phyloP scores from a whole-genome alignment of 148 eudicot species.

The Chenopodium berlandieri region DNA sequence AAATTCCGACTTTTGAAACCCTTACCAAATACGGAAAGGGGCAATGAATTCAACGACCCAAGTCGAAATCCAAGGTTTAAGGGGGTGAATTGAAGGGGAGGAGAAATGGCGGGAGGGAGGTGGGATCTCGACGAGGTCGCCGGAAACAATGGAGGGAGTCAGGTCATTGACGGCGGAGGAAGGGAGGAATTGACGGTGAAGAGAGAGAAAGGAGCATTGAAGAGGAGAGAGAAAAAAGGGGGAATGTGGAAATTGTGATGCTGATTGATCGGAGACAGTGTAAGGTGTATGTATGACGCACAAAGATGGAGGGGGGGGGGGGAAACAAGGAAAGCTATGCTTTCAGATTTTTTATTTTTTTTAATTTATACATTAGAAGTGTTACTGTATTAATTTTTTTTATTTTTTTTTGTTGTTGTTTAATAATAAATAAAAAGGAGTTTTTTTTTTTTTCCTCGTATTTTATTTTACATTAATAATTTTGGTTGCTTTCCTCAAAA shows the following conservation, averaged over 20 bases:
- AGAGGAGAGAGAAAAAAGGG: slow-evolving; percentile 13
- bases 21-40: not conserved
- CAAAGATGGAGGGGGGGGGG: not conserved
- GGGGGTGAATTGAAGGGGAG: not conserved
- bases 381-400: too few species aligned
- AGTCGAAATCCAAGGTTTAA: too few species aligned
- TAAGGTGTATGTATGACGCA: slow-evolving; percentile 28
- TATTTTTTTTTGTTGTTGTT: too few species aligned
- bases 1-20: not conserved
- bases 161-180: slow-evolving; percentile 12
- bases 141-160: slow-evolving; percentile 17
- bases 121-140: slow-evolving; percentile 9
- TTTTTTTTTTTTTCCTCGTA: too few species aligned
- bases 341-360: too few species aligned
- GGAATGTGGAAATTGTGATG: slow-evolving; percentile 26
- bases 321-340: not conserved
- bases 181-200: slow-evolving; percentile 18
- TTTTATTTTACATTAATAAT: too few species aligned
- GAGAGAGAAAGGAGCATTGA: slow-evolving; percentile 13
- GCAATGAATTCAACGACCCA: slow-evolving; percentile 2
- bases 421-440: too few species aligned
- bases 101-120: not conserved
- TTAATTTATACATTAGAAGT: too few species aligned
- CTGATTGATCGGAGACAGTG: slow-evolving; percentile 33
- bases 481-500: too few species aligned